Percentiles rank a stretch among this genome's conserved stretches.
Evolutionary conservation across 768 basidiomycete genomes (phyloP).

Genomic region (Podaxis sp.): DNA sequence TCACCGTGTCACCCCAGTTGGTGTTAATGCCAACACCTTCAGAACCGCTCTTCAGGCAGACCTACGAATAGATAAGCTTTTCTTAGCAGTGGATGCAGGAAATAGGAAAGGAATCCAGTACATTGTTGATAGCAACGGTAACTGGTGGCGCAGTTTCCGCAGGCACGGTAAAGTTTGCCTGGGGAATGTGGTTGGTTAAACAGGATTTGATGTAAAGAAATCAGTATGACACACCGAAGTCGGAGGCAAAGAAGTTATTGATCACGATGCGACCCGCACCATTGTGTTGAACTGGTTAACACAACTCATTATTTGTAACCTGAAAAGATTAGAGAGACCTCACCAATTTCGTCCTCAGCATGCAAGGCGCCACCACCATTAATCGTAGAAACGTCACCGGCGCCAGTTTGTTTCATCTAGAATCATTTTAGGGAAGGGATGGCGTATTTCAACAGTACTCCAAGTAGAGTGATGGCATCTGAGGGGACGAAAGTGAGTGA

Average conservation of each 20-base stretch:
- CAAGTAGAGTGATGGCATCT: conserved; percentile 14
- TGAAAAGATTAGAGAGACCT: not conserved
- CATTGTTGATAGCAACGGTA: conserved; percentile 26
- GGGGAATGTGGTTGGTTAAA: not conserved
- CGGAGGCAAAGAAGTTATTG: conserved; percentile 27
- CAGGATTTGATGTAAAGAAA: not conserved
- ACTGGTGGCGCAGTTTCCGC: conserved; percentile 26
- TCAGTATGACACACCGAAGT: conserved; percentile 22
- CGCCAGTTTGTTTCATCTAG: conserved; percentile 29
- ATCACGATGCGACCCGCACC: conserved; percentile 26
- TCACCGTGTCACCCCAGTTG: conserved; percentile 31
- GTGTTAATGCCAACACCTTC: conserved; percentile 28
- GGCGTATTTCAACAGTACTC: not conserved
- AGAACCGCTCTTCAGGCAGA: conserved; percentile 24
- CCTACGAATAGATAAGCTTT: conserved; percentile 8
- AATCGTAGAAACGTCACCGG: conserved; percentile 27
- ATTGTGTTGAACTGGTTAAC: conserved; percentile 28
- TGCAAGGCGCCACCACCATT: conserved; percentile 28
- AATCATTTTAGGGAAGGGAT: not conserved
- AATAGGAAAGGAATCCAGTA: conserved; percentile 7
- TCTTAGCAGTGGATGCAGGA: no score
- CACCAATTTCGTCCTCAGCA: conserved; percentile 28
- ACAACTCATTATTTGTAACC: not conserved
- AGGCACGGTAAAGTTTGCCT: conserved; percentile 30
- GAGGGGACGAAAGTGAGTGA: not conserved